Base-by-base conservation (phyloP, 805 yeast species). In the Candida krabiensis region DNA sequence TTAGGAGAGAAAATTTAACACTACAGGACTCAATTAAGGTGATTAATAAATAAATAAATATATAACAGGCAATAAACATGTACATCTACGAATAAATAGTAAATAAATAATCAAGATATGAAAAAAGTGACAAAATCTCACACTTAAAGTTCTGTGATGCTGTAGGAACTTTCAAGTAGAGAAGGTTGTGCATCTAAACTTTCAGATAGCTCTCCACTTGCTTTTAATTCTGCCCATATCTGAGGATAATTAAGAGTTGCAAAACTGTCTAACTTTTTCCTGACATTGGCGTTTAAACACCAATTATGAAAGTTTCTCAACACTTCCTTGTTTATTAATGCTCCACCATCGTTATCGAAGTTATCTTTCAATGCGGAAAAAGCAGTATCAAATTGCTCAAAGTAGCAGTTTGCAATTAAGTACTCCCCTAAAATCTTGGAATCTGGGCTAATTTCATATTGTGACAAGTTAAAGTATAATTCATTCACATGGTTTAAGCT, bases 321-420 rank as follows among this genome's bases (percentile, higher is more conserved):
- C 9, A 77, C 66, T 17, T 73, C 73, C 5, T 57, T 53, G 13
- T 70, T 63, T 5, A 78, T 56, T 25, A 62, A 61, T 14, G 43
- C 43, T 4, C 75, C 57, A 18, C 59, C 64, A 27, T 73, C 79
- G 43, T 70, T 66, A 24, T 73, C 73, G 21, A 63, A 69, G 57
- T 79, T 71, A 19, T 65, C 66, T 15, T 67, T 64, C 3, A 77
- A 68, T 19, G 79, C 57, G 13, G 64, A 63, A 5, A 80, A 60
- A 0, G 93, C 93, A 3, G 74, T 70, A 8, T 70, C 71, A 26
- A 70, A 72, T 31, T 71, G 63, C 7, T 83, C 88, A 53, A 79
- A 79, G 48, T 80, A 81, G 43, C 85, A 82, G 55, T 83, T 80
- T 0, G 88, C 86, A 40, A 83, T 74, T 23, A 86, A 58, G 49